Conservation (phyloP, 306 rosid genomes). For the Prunus davidiana region DNA sequence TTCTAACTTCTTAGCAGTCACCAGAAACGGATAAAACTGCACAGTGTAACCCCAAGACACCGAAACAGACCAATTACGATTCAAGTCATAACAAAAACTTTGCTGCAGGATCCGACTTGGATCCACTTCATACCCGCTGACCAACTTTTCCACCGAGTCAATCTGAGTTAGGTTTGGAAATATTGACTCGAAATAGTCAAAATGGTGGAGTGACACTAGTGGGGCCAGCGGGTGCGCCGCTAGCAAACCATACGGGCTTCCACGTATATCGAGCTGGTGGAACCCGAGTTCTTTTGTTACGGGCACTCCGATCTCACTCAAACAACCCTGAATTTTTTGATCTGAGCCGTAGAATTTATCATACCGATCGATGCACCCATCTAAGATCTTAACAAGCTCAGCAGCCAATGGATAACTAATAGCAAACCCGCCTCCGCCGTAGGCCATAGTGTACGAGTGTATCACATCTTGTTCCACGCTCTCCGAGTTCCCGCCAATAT, state of each 20-base stretch:
- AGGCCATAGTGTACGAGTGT: constrained; percentile 57
- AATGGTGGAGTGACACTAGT: constrained; percentile 71
- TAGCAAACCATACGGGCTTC: constrained; percentile 57
- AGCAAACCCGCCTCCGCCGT: constrained; percentile 80
- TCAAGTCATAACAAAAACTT: constrained; percentile 49
- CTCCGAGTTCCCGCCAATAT: constrained; percentile 70
- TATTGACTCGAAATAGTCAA: constrained; percentile 50
- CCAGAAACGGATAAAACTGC: constrained; percentile 45
- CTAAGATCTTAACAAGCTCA: constrained; percentile 57
- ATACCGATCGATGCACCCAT: constrained; percentile 68
- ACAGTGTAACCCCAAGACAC: constrained; percentile 72
- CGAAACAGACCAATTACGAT: constrained; percentile 63
- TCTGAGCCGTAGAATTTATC: constrained; percentile 54
- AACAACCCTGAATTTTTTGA: constrained; percentile 64
- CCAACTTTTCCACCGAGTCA: constrained; percentile 29
- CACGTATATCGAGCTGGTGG: constrained; percentile 75
- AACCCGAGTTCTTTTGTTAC: constrained; percentile 67
- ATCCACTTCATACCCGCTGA: constrained; percentile 28
- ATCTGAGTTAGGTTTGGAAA: constrained; percentile 40
- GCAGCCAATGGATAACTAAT: constrained; percentile 63
- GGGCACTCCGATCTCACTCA: constrained; percentile 70
- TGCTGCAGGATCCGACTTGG: constrained; percentile 62
- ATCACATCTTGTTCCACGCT: constrained; percentile 61
- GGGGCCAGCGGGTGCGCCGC: constrained; percentile 78
- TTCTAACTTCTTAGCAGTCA: constrained; percentile 44